Evolutionary conservation across 179 eudicot species (phyloP), one percentile per base, ranked within the genome.

Genomic region (Carnegiea gigantea): DNA sequence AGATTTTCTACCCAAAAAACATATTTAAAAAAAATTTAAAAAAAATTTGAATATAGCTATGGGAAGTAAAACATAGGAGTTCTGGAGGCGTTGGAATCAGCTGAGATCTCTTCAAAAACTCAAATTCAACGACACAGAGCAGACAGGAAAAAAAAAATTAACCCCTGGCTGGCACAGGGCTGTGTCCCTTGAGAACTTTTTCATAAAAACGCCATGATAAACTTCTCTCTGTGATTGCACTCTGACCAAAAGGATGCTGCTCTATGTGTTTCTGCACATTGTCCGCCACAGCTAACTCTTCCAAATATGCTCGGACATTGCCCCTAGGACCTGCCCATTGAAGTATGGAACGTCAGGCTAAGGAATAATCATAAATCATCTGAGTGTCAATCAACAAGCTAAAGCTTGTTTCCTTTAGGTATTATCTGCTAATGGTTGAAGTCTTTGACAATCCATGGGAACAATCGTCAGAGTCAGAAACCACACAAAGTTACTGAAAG

Each of bases 241-340:
- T 78, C 84, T 95, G 98, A 64, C 99, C 99, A 83, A 93, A 91
- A 6, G 97, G 99, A 65, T 95, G 89, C 23, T 89, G 84, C 87
- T 89, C 89, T 73, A 95, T 87, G 84, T 89, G 90, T 70, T 86
- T 85, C 83, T 86, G 89, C 44, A 91, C 89, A 71, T 94, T 83
- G 18, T 87, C 97, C 14, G 92, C 86, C 53, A 54, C 74, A 0
- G 90, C 89, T 85, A 95, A 80, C 51, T 87, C 89, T 84, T 89
- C 91, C 83, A 95, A 83, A 82, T 93, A 95, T 46, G 86, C 85
- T 74, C 92, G 93, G 80, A 95, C 85, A 75, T 90, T 89, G 23
- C 99, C 99, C 70, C 83, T 91, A 9, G 95, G 90, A 59, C 95
- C 99, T 95, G 90, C 30, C 72, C 74, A 36, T 81, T 28, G 33